These are phyloP conservation scores for Vitis amurensis DNA, from an alignment of 164 flowering plant genomes.

Conservation along the genomic window DNA sequence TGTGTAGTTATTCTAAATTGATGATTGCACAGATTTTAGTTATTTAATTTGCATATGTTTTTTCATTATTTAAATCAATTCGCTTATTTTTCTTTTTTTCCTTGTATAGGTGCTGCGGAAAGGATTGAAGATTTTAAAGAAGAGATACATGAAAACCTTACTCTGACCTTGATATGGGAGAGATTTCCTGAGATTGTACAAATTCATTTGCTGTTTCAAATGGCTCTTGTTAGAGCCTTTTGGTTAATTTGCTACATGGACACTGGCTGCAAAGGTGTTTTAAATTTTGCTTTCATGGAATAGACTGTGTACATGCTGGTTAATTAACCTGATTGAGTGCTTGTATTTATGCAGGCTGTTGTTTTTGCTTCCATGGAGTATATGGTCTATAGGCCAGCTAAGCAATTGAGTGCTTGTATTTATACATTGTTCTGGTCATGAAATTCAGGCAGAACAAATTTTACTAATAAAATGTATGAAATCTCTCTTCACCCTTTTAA, in stretches of 20 bases:
- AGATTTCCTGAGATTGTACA: neutral
- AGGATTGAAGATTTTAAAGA: conserved; percentile 14
- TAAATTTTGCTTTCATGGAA: neutral
- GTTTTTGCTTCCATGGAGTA: no score
- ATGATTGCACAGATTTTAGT: neutral
- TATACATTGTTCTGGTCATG: neutral
- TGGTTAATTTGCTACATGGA: neutral
- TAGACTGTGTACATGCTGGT: neutral
- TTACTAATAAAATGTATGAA: no score
- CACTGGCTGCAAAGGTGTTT: neutral
- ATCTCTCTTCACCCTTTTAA: no score
- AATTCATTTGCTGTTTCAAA: neutral
- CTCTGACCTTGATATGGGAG: neutral
- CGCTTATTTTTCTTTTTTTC: neutral
- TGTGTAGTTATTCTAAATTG: neutral
- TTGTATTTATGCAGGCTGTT: no score
- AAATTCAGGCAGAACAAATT: neutral
- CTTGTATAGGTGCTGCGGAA: conserved; percentile 38
- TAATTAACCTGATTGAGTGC: neutral
- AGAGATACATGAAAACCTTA: neutral
- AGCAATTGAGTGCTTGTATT: neutral
- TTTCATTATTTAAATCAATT: neutral
- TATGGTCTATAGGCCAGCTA: no score
- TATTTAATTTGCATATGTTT: no score
- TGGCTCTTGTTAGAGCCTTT: neutral